Evolutionary conservation across 805 yeast species (phyloP).

Genomic region (Candida boleticola): DNA sequence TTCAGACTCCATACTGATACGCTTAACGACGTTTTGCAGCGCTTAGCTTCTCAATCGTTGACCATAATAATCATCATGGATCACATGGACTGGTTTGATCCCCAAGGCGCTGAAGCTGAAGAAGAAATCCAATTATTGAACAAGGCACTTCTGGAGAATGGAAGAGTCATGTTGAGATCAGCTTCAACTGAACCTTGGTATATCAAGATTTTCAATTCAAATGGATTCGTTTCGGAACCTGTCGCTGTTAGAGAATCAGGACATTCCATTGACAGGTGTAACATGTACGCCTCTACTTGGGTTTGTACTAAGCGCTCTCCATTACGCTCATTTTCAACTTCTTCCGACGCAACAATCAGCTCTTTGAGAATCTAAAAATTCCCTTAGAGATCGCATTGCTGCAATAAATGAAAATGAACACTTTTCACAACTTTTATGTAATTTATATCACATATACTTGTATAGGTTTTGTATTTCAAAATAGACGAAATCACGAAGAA

Average conservation of each 20-base stretch:
- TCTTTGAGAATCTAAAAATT: not conserved
- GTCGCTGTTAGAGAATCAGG: conserved; percentile 68
- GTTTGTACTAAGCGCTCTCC: conserved; percentile 55
- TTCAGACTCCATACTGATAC: conserved; percentile 80
- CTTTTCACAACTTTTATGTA: too few relatives aligned
- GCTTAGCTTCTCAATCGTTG: conserved; percentile 59
- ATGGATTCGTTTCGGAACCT: conserved; percentile 67
- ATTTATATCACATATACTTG: too few relatives aligned
- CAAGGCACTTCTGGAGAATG: conserved; percentile 61
- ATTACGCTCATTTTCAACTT: conserved; percentile 3
- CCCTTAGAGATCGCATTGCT: too few relatives aligned
- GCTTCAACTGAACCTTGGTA: conserved; percentile 80
- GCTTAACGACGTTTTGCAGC: conserved; percentile 68
- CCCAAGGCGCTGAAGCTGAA: conserved; percentile 59
- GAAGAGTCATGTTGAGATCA: conserved; percentile 74
- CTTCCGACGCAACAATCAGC: conserved; percentile 2
- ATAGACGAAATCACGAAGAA: too few relatives aligned
- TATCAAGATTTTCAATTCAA: conserved; percentile 60
- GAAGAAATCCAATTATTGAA: conserved; percentile 64
- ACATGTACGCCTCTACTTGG: conserved; percentile 91
- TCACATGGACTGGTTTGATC: conserved; percentile 90
- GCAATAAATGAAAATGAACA: too few relatives aligned
- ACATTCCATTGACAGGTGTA: conserved; percentile 69
- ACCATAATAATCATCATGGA: conserved; percentile 85
- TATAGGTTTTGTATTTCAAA: too few relatives aligned